Conservation (phyloP, 306 rosid species). For the Biancaea sappan region DNA sequence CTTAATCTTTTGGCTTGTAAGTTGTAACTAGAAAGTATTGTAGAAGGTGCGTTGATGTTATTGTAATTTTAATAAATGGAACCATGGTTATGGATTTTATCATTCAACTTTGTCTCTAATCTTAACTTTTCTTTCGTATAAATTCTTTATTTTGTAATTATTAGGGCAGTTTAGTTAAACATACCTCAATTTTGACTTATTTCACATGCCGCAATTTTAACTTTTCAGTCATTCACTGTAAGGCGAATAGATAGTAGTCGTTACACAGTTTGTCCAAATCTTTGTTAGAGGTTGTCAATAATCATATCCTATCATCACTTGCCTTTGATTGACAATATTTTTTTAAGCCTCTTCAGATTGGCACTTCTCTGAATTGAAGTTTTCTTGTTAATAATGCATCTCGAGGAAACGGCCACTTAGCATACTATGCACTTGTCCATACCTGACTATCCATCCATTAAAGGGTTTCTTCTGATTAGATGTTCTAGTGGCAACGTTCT, state of each 20-base stretch:
- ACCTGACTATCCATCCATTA: too few relatives aligned
- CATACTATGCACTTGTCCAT: too few relatives aligned
- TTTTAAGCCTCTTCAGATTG: too few relatives aligned
- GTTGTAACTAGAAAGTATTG: background rate
- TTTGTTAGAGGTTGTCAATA: background rate
- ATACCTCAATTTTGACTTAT: background rate
- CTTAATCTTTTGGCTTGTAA: constrained; percentile 8
- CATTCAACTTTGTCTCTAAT: background rate
- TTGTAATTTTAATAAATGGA: background rate
- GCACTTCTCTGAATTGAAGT: too few relatives aligned
- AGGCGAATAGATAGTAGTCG: background rate
- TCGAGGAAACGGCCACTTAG: too few relatives aligned
- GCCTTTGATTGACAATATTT: too few relatives aligned
- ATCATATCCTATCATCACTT: background rate
- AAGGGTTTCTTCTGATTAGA: too few relatives aligned
- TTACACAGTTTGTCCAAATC: background rate
- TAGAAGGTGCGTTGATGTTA: constrained; percentile 17
- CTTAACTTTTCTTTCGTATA: constrained; percentile 11
- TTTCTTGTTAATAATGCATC: too few relatives aligned
- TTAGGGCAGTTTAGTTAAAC: background rate
- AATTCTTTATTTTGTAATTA: background rate
- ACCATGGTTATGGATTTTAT: background rate
- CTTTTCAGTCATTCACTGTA: too few relatives aligned
- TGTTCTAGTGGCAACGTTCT: too few relatives aligned
- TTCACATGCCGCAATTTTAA: background rate